Conservation (phyloP, 441 rosid genomes). For the Gossypium davidsonii region DNA sequence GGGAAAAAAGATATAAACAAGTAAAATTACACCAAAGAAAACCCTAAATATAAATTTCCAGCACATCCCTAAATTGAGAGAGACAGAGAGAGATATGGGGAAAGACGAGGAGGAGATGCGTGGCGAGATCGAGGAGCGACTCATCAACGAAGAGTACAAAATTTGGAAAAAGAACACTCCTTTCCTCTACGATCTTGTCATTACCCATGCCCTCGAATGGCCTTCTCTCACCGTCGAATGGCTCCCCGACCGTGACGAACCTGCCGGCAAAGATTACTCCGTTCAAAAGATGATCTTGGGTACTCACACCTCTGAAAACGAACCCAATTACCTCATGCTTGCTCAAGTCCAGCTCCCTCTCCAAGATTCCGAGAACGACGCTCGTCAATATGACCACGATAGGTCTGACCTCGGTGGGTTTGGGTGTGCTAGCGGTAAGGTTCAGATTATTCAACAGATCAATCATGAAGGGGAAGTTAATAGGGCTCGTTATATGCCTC, state of each 20-base stretch:
- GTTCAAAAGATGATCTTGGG: constrained; percentile 97
- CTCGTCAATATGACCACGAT: constrained; percentile 86
- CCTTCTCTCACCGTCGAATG: constrained; percentile 96
- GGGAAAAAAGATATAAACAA: background rate
- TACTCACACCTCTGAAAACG: constrained; percentile 94
- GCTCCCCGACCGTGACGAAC: constrained; percentile 89
- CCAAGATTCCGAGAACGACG: constrained; percentile 77
- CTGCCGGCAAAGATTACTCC: constrained; percentile 78
- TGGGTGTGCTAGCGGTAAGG: constrained; percentile 86
- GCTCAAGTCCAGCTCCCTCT: constrained; percentile 95
- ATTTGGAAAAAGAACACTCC: constrained; percentile 99
- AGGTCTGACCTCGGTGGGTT: constrained; percentile 80
- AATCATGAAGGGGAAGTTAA: constrained; percentile 95
- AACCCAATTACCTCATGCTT: constrained; percentile 89
- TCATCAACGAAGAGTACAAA: constrained; percentile 91
- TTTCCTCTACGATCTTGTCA: constrained; percentile 85
- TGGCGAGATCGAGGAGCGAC: constrained; percentile 80
- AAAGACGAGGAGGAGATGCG: constrained; percentile 92
- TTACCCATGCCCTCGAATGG: constrained; percentile 97
- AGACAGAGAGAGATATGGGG: constrained; percentile 45
- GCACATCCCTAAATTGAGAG: background rate
- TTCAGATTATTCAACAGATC: constrained; percentile 89
- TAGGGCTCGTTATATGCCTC: constrained; percentile 97
- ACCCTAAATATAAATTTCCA: constrained; percentile 2
- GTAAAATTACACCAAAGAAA: background rate